Base-by-base conservation (phyloP, 1,284 basidiomycete species). In the Meripilus lineatus region DNA sequence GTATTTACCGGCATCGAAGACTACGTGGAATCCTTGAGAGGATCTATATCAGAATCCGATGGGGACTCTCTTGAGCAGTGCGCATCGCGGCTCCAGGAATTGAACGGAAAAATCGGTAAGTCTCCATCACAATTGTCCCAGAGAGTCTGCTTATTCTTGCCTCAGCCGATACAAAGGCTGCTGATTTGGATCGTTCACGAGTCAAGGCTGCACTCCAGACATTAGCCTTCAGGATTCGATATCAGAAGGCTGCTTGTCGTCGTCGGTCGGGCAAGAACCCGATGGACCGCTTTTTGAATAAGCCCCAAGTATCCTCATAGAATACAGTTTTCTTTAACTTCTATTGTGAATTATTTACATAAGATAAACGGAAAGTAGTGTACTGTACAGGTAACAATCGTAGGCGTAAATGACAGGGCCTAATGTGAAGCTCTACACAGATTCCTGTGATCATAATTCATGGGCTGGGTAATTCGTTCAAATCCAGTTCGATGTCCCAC, bases 141-240 rank as follows among this genome's bases (percentile, higher is more conserved):
- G 42, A 17, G 25, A 14, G 13, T 25, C 25, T 23, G 8, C 4
- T 22, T 34, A 32, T 25, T 15, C 13, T 42, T 41, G 14, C 36
- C 22, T 5, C 21, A 87, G 84, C 75, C 32, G 85, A 88, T 58
- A 81, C 78, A 3, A 77, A 81, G 38, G 84, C 81, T 17, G 77
- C 79, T 6, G 77, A 84, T 58, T 69, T 88, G 26, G 85, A 86
- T 48, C 77, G 85, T 33, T 85, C 85, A 4, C 71, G 77, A 40
- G 72, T 78, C 2, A 88, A 87, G 54, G 79, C 75, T 2, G 70
- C 71, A 1, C 61, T 87, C 41, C 81, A 86, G 54, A 74, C 74
- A 36, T 59, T 85, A 10, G 68, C 73, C 5, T 71, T 81, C 65
- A 73, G 80, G n/a, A 62, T 87, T 15, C 60, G 75, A 52, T 85